Evolutionary conservation across 2,329 filamentous ascomycete genomes (phyloP).

Genomic region (Drechslerella dactyloides): DNA sequence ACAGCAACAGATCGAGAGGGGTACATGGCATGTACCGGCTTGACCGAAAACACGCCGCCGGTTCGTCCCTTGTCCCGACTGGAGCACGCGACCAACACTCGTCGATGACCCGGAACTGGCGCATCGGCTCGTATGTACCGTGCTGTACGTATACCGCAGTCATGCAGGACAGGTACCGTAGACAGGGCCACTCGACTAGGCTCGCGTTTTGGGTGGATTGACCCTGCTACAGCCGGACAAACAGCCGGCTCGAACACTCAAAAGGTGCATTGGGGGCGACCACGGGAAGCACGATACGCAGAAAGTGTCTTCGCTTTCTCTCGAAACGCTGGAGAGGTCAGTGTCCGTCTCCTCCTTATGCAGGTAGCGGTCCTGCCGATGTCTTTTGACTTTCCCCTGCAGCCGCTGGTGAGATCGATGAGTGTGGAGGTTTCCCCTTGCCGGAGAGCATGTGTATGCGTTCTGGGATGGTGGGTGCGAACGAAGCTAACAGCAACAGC

Average conservation of each 20-base stretch:
- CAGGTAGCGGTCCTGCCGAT: not conserved
- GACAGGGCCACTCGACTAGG: too few species aligned
- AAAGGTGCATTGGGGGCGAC: not conserved
- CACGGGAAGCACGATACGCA: conserved; percentile 1
- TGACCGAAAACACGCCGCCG: conserved; percentile 19
- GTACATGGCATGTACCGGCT: not conserved
- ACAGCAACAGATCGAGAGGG: not conserved
- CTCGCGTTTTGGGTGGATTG: too few species aligned
- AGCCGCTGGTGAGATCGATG: not conserved
- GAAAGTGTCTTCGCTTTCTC: not conserved
- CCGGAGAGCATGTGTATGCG: too few species aligned
- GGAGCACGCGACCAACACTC: conserved; percentile 28
- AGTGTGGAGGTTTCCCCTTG: not conserved
- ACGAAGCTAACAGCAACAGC: too few species aligned
- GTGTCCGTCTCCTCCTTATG: not conserved
- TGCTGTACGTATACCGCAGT: not conserved
- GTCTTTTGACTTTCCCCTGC: not conserved
- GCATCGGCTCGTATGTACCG: too few species aligned
- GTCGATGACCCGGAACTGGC: not conserved
- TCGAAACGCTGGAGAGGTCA: not conserved
- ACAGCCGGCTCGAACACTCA: not conserved
- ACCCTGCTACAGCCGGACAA: not conserved
- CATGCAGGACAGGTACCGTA: too few species aligned
- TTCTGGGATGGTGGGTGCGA: too few species aligned
- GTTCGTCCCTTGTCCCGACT: conserved; percentile 45